Base-by-base conservation (phyloP, 2,329 filamentous ascomycete genomes). In the Botrytis squamosa region DNA sequence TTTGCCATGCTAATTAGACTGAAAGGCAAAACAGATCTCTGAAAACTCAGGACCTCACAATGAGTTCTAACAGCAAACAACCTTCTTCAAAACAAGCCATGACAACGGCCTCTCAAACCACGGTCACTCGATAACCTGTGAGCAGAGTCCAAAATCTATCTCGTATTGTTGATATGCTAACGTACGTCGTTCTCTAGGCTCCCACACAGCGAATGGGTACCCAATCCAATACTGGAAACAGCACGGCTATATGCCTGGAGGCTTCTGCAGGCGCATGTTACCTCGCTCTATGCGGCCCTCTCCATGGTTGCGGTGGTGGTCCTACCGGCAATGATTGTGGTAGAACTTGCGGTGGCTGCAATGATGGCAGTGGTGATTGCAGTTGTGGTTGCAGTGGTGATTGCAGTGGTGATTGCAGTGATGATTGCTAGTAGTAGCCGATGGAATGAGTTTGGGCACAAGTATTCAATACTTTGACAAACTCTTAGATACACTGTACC, bases 181-280 rank as follows among this genome's bases (percentile, higher is more conserved):
- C 20, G 14, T 9, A n/a, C 25, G 20, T 25, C 36, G 0, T 10
- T n/a, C 12, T 14, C 5, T n/a, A 63, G 22, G 25, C 38, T n/a
- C 12, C 22, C 1, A 9, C 12, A 8, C 22, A 25, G 12, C 1
- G 4, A 8, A 63, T 63, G 36, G 25, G 14, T 42, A 8, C 38
- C 22, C 3, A 4, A 25, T 40, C 25, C 36, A 42, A n/a, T 8
- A 16, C 12, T 16, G 14, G 14, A n/a, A 9, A n/a, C 7, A 10
- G 18, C 4, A 60, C 57, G 3, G 1, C 3, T 25, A 2, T 1
- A 38, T 3, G 10, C 29, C 1, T n/a, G 22, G 6, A 62, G 1
- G 0, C 0, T 16, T 62, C 12, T 62, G 22, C 0, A 40, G 59
- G 7, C 14, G 2, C 2, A 10, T 4, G 22, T n/a, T 5, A 22